Evolutionary conservation across 306 rosid genomes (phyloP).

Genomic region (cucumber (Cucumis sativus)): DNA sequence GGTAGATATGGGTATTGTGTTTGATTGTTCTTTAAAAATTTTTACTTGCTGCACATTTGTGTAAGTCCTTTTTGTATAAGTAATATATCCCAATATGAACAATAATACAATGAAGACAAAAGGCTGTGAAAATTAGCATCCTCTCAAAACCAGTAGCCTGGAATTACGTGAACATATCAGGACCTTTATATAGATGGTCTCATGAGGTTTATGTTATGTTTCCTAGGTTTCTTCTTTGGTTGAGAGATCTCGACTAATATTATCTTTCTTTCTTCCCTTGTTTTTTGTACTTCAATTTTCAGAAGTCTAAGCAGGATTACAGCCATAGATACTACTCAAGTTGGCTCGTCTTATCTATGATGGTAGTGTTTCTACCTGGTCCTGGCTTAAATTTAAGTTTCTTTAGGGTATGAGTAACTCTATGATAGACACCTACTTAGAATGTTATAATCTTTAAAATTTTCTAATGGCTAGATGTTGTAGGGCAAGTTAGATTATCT

Average conservation of each 20-base stretch:
- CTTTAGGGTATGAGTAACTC: neutral
- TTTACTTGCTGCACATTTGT: neutral
- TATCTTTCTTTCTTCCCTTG: neutral
- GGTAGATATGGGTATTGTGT: neutral
- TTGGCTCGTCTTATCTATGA: neutral
- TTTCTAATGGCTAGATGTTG: neutral
- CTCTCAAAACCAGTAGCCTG: neutral
- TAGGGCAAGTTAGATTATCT: neutral
- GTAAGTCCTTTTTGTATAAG: neutral
- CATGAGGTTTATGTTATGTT: neutral
- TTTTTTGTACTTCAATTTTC: neutral
- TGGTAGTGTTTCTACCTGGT: slow-evolving; percentile 4
- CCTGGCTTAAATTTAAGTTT: neutral
- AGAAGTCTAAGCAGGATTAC: slow-evolving; percentile 1
- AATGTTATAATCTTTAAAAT: neutral
- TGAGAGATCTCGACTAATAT: neutral
- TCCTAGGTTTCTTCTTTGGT: neutral
- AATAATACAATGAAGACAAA: neutral
- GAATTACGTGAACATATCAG: neutral
- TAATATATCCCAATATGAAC: neutral
- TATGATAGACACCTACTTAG: neutral
- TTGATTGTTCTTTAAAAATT: neutral
- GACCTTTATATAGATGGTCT: neutral
- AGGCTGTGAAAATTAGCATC: neutral
- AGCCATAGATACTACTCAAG: slow-evolving; percentile 1